Evolutionary conservation across 2,329 filamentous ascomycete genomes (phyloP), one percentile per base, ranked within the genome.

Genomic region (Stachybotrys echinatus): DNA sequence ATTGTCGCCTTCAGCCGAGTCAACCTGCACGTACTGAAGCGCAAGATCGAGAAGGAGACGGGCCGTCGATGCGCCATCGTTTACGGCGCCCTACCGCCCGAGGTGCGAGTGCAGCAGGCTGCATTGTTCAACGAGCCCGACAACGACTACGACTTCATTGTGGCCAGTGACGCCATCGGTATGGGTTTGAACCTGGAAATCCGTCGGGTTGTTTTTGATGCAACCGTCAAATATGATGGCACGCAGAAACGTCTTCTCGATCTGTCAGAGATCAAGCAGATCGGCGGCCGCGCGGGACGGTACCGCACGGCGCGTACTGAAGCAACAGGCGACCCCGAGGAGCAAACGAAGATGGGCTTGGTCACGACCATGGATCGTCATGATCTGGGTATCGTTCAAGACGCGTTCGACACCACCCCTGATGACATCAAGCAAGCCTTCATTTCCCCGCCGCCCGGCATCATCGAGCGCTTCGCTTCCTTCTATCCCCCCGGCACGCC

Each of bases 121-220:
- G 83, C 84, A 17, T 75, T 97, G 0, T 99, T 99, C 76, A 99
- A 99, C 63, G 89, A 97, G 55, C 92, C 91, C 0, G 70, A 95
- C 63, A 99, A 95, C 64, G 92, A 96, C 52, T 99, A 96, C 64
- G 94, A 99, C 65, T 95, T 85, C 58, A 75, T 99, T 6, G 92
- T 94, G 22, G 94, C 95, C 8, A 96, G 90, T 59, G 91, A 96
- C 69, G 94, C 94, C 44, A 92, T 99, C 54, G 94, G 94, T 37
- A 97, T 99, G 92, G 94, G 95, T 1, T 74, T 99, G 20, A 99
- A 99, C 62, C 71, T 99, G 65, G 91, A 84, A 68, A 90, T 96
- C 65, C 94, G 91, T 64, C 87, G 95, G 22, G 81, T 99, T 53
- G 81, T 99, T 48, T 94, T 99, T 56, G 89, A 96, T 61, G 77